Conservation (phyloP, 1,284 basidiomycete genomes). For the Gymnopus androsaceus region DNA sequence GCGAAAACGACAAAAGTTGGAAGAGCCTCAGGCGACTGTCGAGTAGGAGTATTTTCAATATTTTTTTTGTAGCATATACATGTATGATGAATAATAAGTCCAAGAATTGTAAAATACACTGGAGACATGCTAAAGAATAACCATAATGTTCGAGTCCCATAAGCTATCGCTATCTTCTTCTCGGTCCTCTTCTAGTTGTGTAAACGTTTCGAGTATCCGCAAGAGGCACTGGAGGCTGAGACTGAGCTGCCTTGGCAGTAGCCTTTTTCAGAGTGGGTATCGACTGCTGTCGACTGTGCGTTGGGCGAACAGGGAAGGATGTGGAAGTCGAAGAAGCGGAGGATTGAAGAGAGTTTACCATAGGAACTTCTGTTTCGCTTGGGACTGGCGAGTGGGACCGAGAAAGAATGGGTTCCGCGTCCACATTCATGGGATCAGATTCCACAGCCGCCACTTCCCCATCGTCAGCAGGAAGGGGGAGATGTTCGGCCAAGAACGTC, state of each 20-base stretch:
- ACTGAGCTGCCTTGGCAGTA: slow-evolving; percentile 1
- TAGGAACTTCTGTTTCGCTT: slow-evolving; percentile 6
- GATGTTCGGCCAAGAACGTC: slow-evolving; percentile 35
- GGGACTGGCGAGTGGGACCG: slow-evolving; percentile 2
- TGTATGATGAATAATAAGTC: background rate
- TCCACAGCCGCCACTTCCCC: slow-evolving; percentile 23
- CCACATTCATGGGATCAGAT: slow-evolving; percentile 22
- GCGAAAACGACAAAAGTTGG: slow-evolving; percentile 77
- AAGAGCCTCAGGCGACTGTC: slow-evolving; percentile 39
- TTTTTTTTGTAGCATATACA: background rate
- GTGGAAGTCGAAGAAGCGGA: slow-evolving; percentile 15
- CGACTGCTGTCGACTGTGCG: slow-evolving; percentile 6
- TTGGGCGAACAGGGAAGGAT: background rate
- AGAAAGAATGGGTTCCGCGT: background rate
- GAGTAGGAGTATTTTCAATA: background rate
- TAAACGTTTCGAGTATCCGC: slow-evolving; percentile 20
- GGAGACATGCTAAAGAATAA: background rate
- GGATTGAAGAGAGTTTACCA: slow-evolving; percentile 5
- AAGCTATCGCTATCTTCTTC: slow-evolving; percentile 11
- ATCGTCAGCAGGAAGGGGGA: slow-evolving; percentile 32
- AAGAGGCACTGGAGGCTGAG: slow-evolving; percentile 14
- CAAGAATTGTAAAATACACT: background rate
- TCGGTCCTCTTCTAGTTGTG: slow-evolving; percentile 17
- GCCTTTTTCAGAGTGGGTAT: slow-evolving; percentile 11
- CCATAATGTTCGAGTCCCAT: background rate